These are phyloP conservation scores for Candida cerambycidarum DNA, from an alignment of 805 yeast genomes.

Conservation along the genomic window DNA sequence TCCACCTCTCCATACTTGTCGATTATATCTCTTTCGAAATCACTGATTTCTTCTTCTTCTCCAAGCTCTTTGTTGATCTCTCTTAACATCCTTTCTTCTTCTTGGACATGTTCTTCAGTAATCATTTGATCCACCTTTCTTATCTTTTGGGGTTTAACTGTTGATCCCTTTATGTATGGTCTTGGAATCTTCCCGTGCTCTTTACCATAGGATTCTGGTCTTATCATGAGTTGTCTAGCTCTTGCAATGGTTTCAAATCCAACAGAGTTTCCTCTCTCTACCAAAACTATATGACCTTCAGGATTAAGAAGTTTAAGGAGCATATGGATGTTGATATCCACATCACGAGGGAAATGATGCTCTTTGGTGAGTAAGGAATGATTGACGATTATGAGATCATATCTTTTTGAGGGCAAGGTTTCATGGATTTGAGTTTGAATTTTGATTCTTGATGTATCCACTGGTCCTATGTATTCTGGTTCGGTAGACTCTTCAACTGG, in stretches of 20 bases:
- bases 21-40: constrained; percentile 20
- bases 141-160: constrained; percentile 39
- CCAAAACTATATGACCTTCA: constrained; percentile 71
- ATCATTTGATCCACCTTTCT: constrained; percentile 36
- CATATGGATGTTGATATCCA: constrained; percentile 64
- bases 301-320: constrained; percentile 67
- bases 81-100: constrained; percentile 31
- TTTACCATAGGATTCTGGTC: constrained; percentile 67
- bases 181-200: constrained; percentile 68
- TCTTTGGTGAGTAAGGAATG: constrained; percentile 69
- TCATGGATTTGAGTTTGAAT: constrained; percentile 57
- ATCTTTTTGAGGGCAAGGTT: constrained; percentile 53
- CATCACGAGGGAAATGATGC: constrained; percentile 65
- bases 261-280: constrained; percentile 86
- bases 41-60: constrained; percentile 16
- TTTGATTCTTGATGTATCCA: constrained; percentile 55
- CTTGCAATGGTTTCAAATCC: constrained; percentile 89
- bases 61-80: constrained; percentile 21
- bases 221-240: constrained; percentile 85
- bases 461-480: constrained; percentile 39
- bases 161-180: constrained; percentile 58
- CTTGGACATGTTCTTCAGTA: constrained; percentile 33
- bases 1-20: constrained; percentile 42
- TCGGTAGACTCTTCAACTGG: background rate
- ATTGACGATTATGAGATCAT: constrained; percentile 80